These are phyloP conservation scores for Neurospora hispaniola DNA, from an alignment of 495 filamentous ascomycete genomes.

Conservation along the genomic window DNA sequence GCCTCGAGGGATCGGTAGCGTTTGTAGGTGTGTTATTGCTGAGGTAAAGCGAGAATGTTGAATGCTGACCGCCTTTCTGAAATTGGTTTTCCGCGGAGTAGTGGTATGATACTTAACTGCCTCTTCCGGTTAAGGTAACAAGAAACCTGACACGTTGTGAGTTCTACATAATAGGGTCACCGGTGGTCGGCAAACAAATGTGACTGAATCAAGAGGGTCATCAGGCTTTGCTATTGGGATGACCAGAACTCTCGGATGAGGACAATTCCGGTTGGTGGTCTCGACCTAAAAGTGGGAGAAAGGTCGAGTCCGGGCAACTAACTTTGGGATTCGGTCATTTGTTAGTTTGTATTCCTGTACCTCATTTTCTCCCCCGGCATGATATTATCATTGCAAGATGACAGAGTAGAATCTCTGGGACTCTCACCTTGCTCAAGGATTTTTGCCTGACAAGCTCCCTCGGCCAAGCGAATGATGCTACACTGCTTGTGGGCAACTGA, in stretches of 20 bases:
- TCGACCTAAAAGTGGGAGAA: neutral
- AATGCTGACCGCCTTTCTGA: neutral
- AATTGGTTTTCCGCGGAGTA: neutral
- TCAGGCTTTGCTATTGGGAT: neutral
- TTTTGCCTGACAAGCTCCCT: neutral
- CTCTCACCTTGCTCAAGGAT: neutral
- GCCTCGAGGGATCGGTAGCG: conserved; percentile 1
- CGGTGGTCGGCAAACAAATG: too few relatives aligned
- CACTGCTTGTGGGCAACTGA: neutral
- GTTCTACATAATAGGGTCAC: neutral
- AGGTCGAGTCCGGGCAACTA: neutral
- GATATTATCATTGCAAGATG: neutral
- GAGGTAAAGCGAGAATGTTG: neutral
- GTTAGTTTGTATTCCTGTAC: neutral
- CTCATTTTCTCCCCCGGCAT: neutral
- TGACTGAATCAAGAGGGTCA: neutral
- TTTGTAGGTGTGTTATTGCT: neutral
- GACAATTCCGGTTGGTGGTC: neutral
- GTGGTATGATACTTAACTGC: neutral
- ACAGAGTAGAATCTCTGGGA: neutral
- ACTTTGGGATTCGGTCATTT: neutral
- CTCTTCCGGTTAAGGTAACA: neutral
- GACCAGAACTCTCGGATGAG: neutral
- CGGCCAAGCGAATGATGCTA: neutral
- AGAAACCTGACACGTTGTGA: neutral